Base-by-base conservation (phyloP, 495 filamentous ascomycete genomes). In the Podospora pseudoanserina region DNA sequence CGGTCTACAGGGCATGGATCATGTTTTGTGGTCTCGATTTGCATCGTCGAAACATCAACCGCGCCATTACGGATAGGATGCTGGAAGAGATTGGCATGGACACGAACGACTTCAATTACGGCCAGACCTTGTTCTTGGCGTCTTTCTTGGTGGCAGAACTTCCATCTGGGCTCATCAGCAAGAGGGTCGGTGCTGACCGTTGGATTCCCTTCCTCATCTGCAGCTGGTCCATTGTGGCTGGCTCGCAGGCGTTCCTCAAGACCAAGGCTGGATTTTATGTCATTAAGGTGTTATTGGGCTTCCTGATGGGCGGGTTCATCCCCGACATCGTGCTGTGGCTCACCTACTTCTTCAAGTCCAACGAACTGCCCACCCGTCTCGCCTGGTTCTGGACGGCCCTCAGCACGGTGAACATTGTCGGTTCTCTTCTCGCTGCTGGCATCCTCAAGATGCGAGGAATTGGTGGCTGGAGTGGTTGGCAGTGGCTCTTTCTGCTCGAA, bases 401-500 rank as follows among this genome's bases (percentile, higher is more conserved):
- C 23, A 77, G 73, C 55, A 77, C 80, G 4, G 79, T 79, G 32
- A 79, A 81, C 65, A 83, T 86, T 56, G 72, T 85, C 56, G 83
- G 80, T 3, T 78, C 84, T 0, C 73, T 87, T 3, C 72, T 86
- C 16, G 85, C 84, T 11, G 79, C 77, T 34, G 84, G 85, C 0
- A 77, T 87, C 19, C 73, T 87, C 3, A 75, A 79, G 66, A 82
- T 86, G 80, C 79, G 82, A 5, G 85, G 84, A 7, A 73, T 84
- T 44, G 72, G 75, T 39, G 82, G 82, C 20, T 79, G 80, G 75
- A 70, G 71, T 16, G 85, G 84, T 4, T 87, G 85, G 85, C 78
- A 75, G 60, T 85, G 80, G 81, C 66, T 84, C 65, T 88, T 87
- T 72, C 74, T 86, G 1, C 77, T 89, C 44, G 85, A 87, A 71